A percentile compares a stretch with the other conserved stretches of the same genome.
These are phyloP conservation scores for Carex scoparia DNA, from an alignment of 176 grass and related monocot genomes.

Conservation along the genomic window DNA sequence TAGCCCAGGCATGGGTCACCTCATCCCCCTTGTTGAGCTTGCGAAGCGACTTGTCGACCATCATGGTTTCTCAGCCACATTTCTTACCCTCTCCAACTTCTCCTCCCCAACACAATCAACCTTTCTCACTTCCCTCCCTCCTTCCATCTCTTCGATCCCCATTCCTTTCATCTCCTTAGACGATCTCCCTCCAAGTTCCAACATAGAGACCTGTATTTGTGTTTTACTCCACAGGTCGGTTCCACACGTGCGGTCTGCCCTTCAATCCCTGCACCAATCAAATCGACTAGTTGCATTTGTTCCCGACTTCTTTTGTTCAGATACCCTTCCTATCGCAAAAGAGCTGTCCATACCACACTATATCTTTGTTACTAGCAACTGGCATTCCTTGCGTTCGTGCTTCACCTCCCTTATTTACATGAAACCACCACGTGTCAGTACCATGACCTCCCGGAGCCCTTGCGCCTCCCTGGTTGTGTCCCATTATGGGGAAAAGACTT, in stretches of 20 bases:
- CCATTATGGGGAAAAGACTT: slow-evolving; percentile 33
- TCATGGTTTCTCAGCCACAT: slow-evolving; percentile 31
- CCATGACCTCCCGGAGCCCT: slow-evolving; percentile 33
- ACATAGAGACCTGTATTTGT: background rate
- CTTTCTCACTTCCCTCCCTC: slow-evolving; percentile 23
- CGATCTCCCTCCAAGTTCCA: slow-evolving; percentile 32
- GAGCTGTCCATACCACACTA: slow-evolving; percentile 26
- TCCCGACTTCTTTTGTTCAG: slow-evolving; percentile 24
- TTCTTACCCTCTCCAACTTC: slow-evolving; percentile 38
- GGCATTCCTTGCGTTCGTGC: background rate
- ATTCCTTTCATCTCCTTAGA: slow-evolving; percentile 38
- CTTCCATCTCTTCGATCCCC: slow-evolving; percentile 2
- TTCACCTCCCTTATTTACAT: slow-evolving; percentile 27
- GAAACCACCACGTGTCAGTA: slow-evolving; percentile 24
- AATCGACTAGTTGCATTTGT: slow-evolving; percentile 27
- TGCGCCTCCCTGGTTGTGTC: slow-evolving; percentile 33
- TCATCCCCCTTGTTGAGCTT: slow-evolving; percentile 32
- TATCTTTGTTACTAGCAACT: slow-evolving; percentile 26
- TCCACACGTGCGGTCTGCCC: background rate
- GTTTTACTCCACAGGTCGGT: background rate
- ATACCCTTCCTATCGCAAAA: slow-evolving; percentile 19
- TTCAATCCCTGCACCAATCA: slow-evolving; percentile 12
- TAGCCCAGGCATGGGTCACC: slow-evolving; percentile 36
- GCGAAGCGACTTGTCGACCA: slow-evolving; percentile 4
- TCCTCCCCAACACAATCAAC: slow-evolving; percentile 8